Conservation (phyloP, 2,329 filamentous ascomycete genomes). For the Colletotrichum sp. region DNA sequence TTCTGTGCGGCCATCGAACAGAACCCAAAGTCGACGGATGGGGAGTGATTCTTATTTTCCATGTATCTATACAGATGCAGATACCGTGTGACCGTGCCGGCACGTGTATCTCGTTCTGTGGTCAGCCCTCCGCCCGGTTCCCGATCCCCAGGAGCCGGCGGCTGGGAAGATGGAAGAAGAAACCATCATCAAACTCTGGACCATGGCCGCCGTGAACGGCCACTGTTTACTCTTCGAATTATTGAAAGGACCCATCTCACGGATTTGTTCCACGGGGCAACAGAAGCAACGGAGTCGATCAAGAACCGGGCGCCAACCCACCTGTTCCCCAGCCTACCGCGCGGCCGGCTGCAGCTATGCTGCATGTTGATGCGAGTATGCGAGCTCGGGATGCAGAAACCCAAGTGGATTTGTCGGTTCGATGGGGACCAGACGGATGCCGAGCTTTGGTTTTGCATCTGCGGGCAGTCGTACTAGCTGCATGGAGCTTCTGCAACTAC, state of each 20-base stretch:
- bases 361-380: constrained; percentile 7
- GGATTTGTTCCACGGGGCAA: constrained; percentile 16
- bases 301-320: neutral
- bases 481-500: constrained; percentile 10
- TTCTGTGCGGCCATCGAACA: constrained; percentile 1
- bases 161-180: neutral
- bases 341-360: constrained; percentile 11
- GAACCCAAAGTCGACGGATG: neutral
- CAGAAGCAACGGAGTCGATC: constrained; percentile 7
- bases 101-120: constrained; percentile 12
- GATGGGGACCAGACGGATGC: constrained; percentile 1
- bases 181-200: neutral
- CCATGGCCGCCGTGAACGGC: neutral
- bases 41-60: neutral
- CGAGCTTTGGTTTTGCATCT: constrained; percentile 7
- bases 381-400: neutral
- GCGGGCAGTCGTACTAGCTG: constrained; percentile 1
- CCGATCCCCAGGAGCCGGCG: neutral
- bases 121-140: neutral
- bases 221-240: neutral
- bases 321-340: constrained; percentile 13
- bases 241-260: neutral
- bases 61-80: neutral
- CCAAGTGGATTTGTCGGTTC: neutral
- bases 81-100: neutral